Conservation (phyloP, 176 grass and related monocot species). For the Panicum miliaceum region DNA sequence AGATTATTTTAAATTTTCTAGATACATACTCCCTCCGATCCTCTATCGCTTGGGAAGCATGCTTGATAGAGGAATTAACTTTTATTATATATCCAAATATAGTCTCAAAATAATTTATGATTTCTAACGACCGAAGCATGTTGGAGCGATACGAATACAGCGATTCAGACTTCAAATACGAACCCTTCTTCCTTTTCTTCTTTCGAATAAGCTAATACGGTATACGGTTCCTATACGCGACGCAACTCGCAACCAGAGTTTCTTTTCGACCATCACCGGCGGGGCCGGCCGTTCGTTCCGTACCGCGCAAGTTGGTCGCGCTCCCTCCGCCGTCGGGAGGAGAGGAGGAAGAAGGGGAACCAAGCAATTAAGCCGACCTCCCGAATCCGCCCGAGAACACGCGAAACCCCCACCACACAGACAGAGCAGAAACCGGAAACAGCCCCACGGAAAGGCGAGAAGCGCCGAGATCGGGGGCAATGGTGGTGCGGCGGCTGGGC, state of each 20-base stretch:
- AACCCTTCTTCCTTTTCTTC: background rate
- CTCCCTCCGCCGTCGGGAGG: conserved; percentile 8
- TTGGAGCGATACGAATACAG: background rate
- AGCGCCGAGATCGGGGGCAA: conserved; percentile 38
- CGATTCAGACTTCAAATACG: background rate
- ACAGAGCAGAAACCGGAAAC: background rate
- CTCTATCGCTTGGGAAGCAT: too few species aligned
- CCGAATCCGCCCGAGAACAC: background rate
- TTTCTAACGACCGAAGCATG: too few species aligned
- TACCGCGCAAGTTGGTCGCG: conserved; percentile 20
- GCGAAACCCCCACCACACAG: background rate
- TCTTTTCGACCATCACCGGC: background rate
- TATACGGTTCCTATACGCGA: too few species aligned
- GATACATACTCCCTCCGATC: too few species aligned
- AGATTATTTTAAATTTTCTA: too few species aligned
- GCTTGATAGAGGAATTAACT: too few species aligned
- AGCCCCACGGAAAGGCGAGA: background rate
- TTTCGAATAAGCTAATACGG: too few species aligned
- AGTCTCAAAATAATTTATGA: too few species aligned
- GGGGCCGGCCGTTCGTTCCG: background rate
- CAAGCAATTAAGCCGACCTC: background rate
- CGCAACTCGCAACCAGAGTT: background rate
- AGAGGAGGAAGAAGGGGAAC: background rate
- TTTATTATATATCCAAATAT: too few species aligned
- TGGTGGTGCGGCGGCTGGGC: conserved; percentile 72